Conservation (phyloP, 169 alveolate genomes). For the Cryptosporidium parvum region DNA sequence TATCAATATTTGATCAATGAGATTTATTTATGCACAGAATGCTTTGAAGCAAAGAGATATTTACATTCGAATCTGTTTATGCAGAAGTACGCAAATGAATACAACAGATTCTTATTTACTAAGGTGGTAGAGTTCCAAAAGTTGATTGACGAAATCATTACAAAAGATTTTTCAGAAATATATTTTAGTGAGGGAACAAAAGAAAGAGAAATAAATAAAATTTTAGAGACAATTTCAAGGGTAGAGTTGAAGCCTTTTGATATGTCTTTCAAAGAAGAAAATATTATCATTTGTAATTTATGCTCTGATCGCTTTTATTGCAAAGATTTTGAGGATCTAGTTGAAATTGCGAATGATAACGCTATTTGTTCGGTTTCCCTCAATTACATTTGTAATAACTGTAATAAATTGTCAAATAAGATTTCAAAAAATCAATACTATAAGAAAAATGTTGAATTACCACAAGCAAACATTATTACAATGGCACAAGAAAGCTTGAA, state of each 20-base stretch:
- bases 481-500: background rate
- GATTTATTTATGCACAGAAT: slow-evolving; percentile 37
- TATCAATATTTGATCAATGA: slow-evolving; percentile 45
- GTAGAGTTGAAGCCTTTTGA: background rate
- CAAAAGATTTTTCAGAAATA: background rate
- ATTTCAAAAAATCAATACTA: no score
- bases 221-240: background rate
- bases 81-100: slow-evolving; percentile 12
- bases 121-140: background rate
- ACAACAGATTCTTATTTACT: background rate
- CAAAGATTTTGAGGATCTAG: slow-evolving; percentile 19
- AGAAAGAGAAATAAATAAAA: background rate
- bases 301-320: slow-evolving; percentile 26
- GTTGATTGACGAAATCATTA: background rate
- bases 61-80: background rate
- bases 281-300: slow-evolving; percentile 53
- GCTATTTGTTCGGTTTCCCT: slow-evolving; percentile 26
- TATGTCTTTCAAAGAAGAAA: background rate
- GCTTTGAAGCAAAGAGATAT: background rate
- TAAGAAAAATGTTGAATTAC: background rate
- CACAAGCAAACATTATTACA: background rate
- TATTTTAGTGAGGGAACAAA: background rate
- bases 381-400: slow-evolving; percentile 14
- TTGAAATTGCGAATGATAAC: slow-evolving; percentile 16
- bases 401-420: background rate